A percentile compares a stretch with the other conserved stretches of the same genome.
Conservation (phyloP, 805 yeast species). For the Priceomyces haplophilus region DNA sequence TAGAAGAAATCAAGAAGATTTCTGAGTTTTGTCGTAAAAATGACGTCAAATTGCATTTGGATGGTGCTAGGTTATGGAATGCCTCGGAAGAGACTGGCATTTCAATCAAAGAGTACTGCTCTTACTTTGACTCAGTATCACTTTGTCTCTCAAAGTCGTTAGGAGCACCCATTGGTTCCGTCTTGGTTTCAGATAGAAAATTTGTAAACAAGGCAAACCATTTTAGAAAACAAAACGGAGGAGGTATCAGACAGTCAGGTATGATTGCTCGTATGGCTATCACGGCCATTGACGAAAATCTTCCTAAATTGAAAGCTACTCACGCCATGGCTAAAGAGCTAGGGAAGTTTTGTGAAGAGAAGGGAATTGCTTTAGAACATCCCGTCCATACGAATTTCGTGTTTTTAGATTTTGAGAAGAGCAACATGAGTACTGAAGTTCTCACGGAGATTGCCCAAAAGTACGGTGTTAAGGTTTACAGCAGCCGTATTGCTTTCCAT, state of each 20-base stretch:
- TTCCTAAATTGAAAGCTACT: conserved; percentile 27
- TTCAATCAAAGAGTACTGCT: conserved; percentile 36
- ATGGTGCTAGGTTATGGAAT: conserved; percentile 46
- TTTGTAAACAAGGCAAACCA: conserved; percentile 42
- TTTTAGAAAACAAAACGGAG: conserved; percentile 43
- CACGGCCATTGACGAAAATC: conserved; percentile 39
- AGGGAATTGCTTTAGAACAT: conserved; percentile 30
- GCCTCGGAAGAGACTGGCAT: conserved; percentile 41
- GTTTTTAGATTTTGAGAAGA: conserved; percentile 33
- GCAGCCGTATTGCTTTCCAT: conserved; percentile 80
- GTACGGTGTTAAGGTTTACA: conserved; percentile 61
- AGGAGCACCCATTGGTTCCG: conserved; percentile 45
- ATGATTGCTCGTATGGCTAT: conserved; percentile 40
- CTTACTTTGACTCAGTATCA: conserved; percentile 40
- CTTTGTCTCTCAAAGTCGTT: conserved; percentile 41
- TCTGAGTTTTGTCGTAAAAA: conserved; percentile 32
- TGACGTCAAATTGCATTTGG: conserved; percentile 37
- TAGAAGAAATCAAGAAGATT: conserved; percentile 37
- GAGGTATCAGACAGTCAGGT: conserved; percentile 44
- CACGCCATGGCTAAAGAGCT: conserved; percentile 35
- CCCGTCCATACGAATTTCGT: conserved; percentile 44
- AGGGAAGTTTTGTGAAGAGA: conserved; percentile 27
- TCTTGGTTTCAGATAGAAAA: conserved; percentile 31
- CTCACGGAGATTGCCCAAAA: conserved; percentile 44
- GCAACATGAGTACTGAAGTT: conserved; percentile 25